These are phyloP conservation scores for Aspergillus coremiiformis DNA, from an alignment of 495 filamentous ascomycete genomes.

Conservation along the genomic window DNA sequence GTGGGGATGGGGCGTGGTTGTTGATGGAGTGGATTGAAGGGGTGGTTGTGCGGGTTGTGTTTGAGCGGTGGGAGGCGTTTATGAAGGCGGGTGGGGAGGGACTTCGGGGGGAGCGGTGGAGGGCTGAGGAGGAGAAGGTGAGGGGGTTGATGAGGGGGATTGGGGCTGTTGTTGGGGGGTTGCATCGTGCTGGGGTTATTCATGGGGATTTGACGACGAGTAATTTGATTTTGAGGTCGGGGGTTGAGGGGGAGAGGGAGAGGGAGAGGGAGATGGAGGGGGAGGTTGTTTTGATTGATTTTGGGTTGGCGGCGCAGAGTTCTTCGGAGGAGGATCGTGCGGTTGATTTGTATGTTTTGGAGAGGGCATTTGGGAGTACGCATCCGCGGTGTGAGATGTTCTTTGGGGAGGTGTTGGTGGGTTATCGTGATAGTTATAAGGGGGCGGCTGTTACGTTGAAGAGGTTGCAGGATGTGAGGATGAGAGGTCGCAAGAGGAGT, in stretches of 20 bases:
- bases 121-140: slow-evolving; percentile 38
- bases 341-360: slow-evolving; percentile 94
- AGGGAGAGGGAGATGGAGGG: slow-evolving; percentile 42
- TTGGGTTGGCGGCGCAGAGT: slow-evolving; percentile 80
- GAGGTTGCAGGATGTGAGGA: slow-evolving; percentile 85
- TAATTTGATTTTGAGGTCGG: slow-evolving; percentile 75
- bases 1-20: slow-evolving; percentile 58
- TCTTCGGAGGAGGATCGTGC: slow-evolving; percentile 87
- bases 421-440: slow-evolving; percentile 54
- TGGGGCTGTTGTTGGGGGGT: slow-evolving; percentile 62
- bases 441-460: slow-evolving; percentile 55
- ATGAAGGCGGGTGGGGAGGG: slow-evolving; percentile 22
- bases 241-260: not conserved
- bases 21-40: slow-evolving; percentile 88
- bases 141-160: slow-evolving; percentile 61
- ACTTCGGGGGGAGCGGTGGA: slow-evolving; percentile 21
- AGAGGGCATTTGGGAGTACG: slow-evolving; percentile 91
- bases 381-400: slow-evolving; percentile 78
- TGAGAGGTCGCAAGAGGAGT: slow-evolving; percentile 94
- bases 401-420: slow-evolving; percentile 57
- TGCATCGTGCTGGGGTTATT: slow-evolving; percentile 77
- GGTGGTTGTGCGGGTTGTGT: slow-evolving; percentile 53
- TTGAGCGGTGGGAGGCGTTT: slow-evolving; percentile 57
- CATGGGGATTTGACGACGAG: slow-evolving; percentile 97
- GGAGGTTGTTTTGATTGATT: slow-evolving; percentile 88